Base-by-base conservation (phyloP, 352 stramenopile species). In the Globisporangium recalcitrans region DNA sequence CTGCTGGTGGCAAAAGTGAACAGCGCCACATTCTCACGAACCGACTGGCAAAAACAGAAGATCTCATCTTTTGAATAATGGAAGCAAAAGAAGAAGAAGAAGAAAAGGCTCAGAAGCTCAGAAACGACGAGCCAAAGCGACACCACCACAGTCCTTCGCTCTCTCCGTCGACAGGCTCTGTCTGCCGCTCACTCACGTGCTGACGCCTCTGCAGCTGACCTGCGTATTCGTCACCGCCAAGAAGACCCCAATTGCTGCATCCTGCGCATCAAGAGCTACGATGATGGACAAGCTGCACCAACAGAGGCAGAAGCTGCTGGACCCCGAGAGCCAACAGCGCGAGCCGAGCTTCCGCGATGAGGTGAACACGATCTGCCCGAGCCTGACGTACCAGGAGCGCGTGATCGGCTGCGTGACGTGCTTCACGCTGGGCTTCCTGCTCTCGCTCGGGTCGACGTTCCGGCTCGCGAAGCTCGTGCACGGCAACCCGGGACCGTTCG, bases 361-460 rank as follows among this genome's bases (percentile, higher is more conserved):
- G n/a, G 52, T 62, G 26, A 69, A 64, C 58, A 73, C 69, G 67
- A 47, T 85, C 32, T 94, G 81, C 40, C 80, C 82, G 57, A 88
- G 81, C 49, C 71, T 93, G 52, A 82, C 79, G 71, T 95, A 93
- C 68, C 82, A 95, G 62, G 84, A 95, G 70, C 84, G 86, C 14
- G 62, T 93, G 31, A 85, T 95, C 67, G 86, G 86, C 60, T 91
- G 80, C 59, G 55, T 87, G 14, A 88, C 79, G 36, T 95, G 86
- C 70, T 91, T 95, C 61, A 47, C 84, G 58, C 67, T 95, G 29
- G 86, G 86, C 53, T 91, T 95, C 53, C 27, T 95, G 55, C 60
- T 95, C 48, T 93, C 85, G 34, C 68, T 93, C n/a, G 86, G 86
- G 40, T 90, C 86, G 36, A 93, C 83, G 13, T 85, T 94, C 55